Base-by-base conservation (phyloP, 1,284 basidiomycete species). In the Apiotrichum akiyoshidainum region DNA sequence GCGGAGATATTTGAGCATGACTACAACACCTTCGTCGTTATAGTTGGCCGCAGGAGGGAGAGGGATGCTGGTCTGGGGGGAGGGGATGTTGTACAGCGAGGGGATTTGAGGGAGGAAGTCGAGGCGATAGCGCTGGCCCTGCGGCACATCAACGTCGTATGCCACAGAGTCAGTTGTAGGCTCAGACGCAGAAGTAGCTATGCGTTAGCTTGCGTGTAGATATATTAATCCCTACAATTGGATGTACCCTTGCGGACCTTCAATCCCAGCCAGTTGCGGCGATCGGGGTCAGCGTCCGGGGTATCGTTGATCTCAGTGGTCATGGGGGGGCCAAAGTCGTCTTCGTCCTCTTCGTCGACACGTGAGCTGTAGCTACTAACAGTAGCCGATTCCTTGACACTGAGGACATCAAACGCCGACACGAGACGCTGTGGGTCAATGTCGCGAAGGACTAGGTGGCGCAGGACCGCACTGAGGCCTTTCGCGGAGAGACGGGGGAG, bases 361-460 rank as follows among this genome's bases (percentile, higher is more conserved):
- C 14, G 35, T n/a, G 51, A 50, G 12, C 47, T 44, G 13, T 8
- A 22, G 41, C 48, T 35, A 13, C 46, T 7, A 22, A 19, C 40
- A 6, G 47, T 37, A 22, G 48, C 14, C n/a, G 34, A 40, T n/a
- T 44, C 42, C 11, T 44, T 21, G 58, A 26, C 48, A 19, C 48
- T 58, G 12, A 65, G 42, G 13, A 61, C 45, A 22, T 65, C 63
- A 21, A 57, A 61, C 14, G 53, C 53, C 2, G 60, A 46, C 26
- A 61, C 40, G 8, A 65, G 48, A 5, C 50, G 53, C 34, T 57
- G 47, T 13, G 63, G 49, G 34, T 39, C 37, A 11, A 39, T 53
- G 12, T 40, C 50, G 11, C 41, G 22, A 13, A 39, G 5, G 2
- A 26, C 10, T 2, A 65, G 46, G 17, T 65, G 55, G 33, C 39